Evolutionary conservation across 495 filamentous ascomycete species (phyloP).

Genomic region (Penicillium chermesinum): DNA sequence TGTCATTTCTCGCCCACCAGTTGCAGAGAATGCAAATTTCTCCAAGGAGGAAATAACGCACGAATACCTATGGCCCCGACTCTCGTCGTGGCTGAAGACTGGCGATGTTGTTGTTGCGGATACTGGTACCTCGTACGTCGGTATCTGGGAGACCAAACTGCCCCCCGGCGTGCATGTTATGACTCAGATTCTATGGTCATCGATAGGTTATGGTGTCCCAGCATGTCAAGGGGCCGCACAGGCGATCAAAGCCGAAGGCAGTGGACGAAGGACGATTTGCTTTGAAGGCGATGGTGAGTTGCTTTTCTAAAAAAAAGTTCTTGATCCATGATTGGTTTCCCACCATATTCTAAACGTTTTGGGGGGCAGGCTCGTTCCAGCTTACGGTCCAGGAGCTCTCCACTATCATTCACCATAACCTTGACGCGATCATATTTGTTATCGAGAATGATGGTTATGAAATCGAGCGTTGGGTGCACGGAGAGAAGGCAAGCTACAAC

Average conservation of each 20-base stretch:
- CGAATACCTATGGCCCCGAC: conserved; percentile 15
- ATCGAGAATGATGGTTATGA: conserved; percentile 71
- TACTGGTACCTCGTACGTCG: conserved; percentile 25
- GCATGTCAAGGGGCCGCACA: conserved; percentile 38
- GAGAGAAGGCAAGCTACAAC: conserved; percentile 64
- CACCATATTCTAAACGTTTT: too few relatives aligned
- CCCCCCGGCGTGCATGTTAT: conserved; percentile 25
- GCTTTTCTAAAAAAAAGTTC: too few relatives aligned
- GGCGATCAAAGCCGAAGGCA: conserved; percentile 19
- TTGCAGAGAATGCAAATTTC: background rate
- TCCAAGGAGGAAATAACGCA: conserved; percentile 6
- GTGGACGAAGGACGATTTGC: too few relatives aligned
- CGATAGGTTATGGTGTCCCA: conserved; percentile 41
- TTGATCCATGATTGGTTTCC: too few relatives aligned
- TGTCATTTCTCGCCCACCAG: background rate
- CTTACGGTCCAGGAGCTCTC: conserved; percentile 70
- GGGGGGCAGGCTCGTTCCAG: too few relatives aligned
- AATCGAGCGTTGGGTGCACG: conserved; percentile 68
- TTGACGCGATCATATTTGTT: conserved; percentile 68
- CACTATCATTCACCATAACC: conserved; percentile 62
- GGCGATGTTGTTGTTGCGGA: conserved; percentile 33
- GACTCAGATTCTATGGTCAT: conserved; percentile 30
- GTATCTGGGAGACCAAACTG: background rate
- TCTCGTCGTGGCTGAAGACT: conserved; percentile 13
- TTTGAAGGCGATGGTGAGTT: too few relatives aligned